These are phyloP conservation scores for Glycyrrhiza uralensis DNA, from an alignment of 306 rosid genomes.

Conservation along the genomic window DNA sequence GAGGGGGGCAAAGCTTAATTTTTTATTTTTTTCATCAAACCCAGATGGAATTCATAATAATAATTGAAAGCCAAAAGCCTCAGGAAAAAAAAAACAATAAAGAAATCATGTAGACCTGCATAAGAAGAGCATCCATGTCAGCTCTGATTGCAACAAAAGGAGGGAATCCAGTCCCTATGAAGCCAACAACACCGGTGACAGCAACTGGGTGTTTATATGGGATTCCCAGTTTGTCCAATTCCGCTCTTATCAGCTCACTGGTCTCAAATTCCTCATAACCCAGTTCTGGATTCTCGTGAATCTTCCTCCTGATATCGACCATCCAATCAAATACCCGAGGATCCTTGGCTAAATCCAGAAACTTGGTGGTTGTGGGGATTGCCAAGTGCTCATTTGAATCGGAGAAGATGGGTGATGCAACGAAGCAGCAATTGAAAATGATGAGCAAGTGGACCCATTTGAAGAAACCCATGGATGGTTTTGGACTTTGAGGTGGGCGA, in stretches of 20 bases:
- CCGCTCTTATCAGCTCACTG: constrained; percentile 62
- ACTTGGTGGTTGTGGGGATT: constrained; percentile 30
- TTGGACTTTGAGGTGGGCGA: background rate
- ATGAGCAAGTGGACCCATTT: constrained; percentile 26
- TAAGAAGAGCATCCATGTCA: constrained; percentile 87
- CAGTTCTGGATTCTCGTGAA: constrained; percentile 84
- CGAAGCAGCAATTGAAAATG: background rate
- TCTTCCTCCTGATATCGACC: constrained; percentile 60
- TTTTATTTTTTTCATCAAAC: background rate
- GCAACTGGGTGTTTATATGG: constrained; percentile 65
- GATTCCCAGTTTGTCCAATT: constrained; percentile 58
- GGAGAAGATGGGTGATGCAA: constrained; percentile 30
- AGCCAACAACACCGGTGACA: constrained; percentile 69
- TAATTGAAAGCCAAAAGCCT: background rate
- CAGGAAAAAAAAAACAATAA: background rate
- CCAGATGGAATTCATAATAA: background rate
- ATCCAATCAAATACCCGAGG: constrained; percentile 60
- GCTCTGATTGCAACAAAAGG: constrained; percentile 91
- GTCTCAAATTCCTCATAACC: constrained; percentile 80
- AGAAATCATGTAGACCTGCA: constrained; percentile 48
- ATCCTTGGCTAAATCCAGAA: constrained; percentile 46
- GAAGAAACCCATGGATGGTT: constrained; percentile 28
- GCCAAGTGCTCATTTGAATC: constrained; percentile 26
- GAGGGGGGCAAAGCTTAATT: background rate
- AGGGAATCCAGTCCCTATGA: constrained; percentile 57